Percentiles rank a stretch among this genome's conserved stretches.
Conservation (phyloP, 768 basidiomycete species). For the Termitomyces sp. region DNA sequence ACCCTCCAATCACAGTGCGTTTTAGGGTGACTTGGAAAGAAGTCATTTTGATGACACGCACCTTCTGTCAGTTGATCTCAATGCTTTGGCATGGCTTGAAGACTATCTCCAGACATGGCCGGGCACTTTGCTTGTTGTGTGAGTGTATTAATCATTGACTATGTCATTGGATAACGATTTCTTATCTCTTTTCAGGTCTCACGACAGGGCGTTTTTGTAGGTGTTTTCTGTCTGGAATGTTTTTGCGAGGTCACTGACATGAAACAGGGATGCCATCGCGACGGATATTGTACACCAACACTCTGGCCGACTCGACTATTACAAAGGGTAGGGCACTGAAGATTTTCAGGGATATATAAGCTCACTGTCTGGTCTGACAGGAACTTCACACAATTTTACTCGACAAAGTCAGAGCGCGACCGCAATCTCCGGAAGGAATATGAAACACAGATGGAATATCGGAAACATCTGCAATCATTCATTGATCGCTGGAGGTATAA, state of each 20-base stretch:
- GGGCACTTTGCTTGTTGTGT: slow-evolving; percentile 91
- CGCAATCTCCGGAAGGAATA: slow-evolving; percentile 92
- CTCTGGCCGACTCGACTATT: slow-evolving; percentile 89
- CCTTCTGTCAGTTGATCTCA: slow-evolving; percentile 65
- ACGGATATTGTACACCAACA: slow-evolving; percentile 99
- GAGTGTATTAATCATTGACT: background rate
- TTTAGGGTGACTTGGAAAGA: background rate
- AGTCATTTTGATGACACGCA: background rate
- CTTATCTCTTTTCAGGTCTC: slow-evolving; percentile 52
- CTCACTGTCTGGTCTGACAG: slow-evolving; percentile 28
- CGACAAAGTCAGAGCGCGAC: slow-evolving; percentile 94
- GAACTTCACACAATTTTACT: slow-evolving; percentile 98
- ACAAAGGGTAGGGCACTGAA: slow-evolving; percentile 70
- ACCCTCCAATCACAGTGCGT: slow-evolving; percentile 92
- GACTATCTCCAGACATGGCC: slow-evolving; percentile 96
- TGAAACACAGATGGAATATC: slow-evolving; percentile 92
- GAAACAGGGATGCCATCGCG: slow-evolving; percentile 79
- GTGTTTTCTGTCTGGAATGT: slow-evolving; percentile 14
- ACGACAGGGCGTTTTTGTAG: slow-evolving; percentile 94
- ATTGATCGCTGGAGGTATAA: slow-evolving; percentile 99
- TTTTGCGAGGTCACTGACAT: background rate
- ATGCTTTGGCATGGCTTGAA: slow-evolving; percentile 96
- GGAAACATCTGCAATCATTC: slow-evolving; percentile 94
- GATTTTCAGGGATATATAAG: background rate
- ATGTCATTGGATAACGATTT: slow-evolving; percentile 1